These are phyloP conservation scores for Dactylis glomerata DNA, from an alignment of 176 grass and related monocot genomes.

Conservation along the genomic window DNA sequence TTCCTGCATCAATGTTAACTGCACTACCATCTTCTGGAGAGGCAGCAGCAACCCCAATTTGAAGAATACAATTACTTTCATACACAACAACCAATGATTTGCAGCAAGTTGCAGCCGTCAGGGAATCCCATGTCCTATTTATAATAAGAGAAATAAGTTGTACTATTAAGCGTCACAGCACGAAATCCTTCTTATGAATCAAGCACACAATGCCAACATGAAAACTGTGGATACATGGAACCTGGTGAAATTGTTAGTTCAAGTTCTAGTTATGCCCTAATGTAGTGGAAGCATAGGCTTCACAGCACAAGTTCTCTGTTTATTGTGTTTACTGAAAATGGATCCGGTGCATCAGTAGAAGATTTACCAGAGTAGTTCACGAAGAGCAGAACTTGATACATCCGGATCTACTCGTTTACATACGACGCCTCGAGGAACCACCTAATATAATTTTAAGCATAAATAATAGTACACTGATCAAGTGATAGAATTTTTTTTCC, in stretches of 20 bases:
- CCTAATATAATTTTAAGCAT: conserved; percentile 35
- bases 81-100: conserved; percentile 84
- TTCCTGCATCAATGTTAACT: conserved; percentile 50
- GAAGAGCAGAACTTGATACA: conserved; percentile 37
- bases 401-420: conserved; percentile 46
- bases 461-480: background rate
- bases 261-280: background rate
- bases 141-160: conserved; percentile 14
- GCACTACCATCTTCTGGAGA: conserved; percentile 45
- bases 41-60: conserved; percentile 67
- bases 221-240: background rate
- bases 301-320: background rate
- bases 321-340: background rate
- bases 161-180: conserved; percentile 4
- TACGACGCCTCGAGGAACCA: conserved; percentile 58
- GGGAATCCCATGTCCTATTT: conserved; percentile 78
- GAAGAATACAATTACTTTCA: conserved; percentile 68
- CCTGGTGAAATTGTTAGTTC: background rate
- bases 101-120: conserved; percentile 75
- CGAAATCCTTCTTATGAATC: background rate
- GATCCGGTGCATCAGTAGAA: background rate
- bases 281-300: background rate
- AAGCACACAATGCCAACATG: background rate
- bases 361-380: conserved; percentile 75
- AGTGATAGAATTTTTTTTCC: too few species aligned